Conservation (phyloP, 2,329 filamentous ascomycete genomes). For the Pezicula radicicola region DNA sequence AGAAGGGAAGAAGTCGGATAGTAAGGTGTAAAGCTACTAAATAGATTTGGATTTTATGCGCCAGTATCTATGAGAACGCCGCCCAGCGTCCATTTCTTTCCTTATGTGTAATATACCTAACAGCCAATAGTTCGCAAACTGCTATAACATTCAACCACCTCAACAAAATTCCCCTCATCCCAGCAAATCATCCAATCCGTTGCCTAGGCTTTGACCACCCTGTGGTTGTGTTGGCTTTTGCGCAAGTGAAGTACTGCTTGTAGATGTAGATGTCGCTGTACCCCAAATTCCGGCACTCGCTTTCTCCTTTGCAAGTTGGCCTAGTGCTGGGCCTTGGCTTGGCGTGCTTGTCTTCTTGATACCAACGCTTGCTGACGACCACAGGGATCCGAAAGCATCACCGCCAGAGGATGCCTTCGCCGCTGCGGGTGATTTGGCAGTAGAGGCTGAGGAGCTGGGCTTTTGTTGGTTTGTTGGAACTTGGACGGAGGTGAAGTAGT, state of each 20-base stretch:
- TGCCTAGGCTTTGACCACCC: neutral
- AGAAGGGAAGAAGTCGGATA: no score
- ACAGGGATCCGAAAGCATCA: slow-evolving; percentile 88
- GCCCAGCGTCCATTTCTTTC: no score
- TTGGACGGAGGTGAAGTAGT: slow-evolving; percentile 89
- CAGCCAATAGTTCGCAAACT: no score
- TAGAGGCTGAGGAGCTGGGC: slow-evolving; percentile 27
- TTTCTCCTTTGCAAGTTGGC: slow-evolving; percentile 97
- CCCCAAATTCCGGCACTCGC: slow-evolving; percentile 94
- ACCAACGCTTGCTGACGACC: slow-evolving; percentile 65
- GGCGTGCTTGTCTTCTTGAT: slow-evolving; percentile 70
- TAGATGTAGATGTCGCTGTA: slow-evolving; percentile 25
- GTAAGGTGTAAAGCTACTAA: no score
- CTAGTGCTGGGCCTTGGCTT: slow-evolving; percentile 73
- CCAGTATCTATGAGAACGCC: no score
- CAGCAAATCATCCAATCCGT: neutral
- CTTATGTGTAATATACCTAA: no score
- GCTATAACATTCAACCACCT: no score
- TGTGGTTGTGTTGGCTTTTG: slow-evolving; percentile 5
- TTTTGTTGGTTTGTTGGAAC: slow-evolving; percentile 29
- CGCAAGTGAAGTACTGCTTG: slow-evolving; percentile 6
- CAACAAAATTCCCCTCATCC: neutral
- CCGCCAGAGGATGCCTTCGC: slow-evolving; percentile 60
- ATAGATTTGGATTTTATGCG: no score
- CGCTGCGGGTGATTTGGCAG: slow-evolving; percentile 44